Percentiles rank a stretch among this genome's conserved stretches.
These are phyloP conservation scores for Fallopia convolvulus DNA, from an alignment of 148 eudicot species.

Conservation along the genomic window DNA sequence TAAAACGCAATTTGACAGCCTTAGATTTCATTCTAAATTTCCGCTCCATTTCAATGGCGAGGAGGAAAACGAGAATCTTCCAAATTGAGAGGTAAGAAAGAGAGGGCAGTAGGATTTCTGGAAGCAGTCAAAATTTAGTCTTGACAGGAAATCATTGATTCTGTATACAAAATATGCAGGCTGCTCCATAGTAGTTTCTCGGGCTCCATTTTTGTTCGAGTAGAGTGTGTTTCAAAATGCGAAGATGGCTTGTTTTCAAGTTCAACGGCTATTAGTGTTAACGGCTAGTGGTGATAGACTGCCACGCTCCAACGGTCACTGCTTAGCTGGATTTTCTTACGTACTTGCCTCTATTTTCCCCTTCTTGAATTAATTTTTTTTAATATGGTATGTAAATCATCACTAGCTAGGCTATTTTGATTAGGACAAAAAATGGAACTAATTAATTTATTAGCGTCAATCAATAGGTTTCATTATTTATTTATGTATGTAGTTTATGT, in stretches of 20 bases:
- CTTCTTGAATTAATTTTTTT: too few species aligned
- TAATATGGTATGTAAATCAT: too few species aligned
- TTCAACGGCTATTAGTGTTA: neutral
- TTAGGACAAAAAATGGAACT: neutral
- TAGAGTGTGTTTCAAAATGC: neutral
- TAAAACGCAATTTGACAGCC: neutral
- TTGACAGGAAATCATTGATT: neutral
- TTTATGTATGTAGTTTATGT: neutral
- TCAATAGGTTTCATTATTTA: neutral
- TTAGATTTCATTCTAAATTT: neutral
- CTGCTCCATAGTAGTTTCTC: neutral
- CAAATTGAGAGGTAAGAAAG: neutral
- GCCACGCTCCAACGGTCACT: conserved; percentile 5
- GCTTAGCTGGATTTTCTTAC: neutral
- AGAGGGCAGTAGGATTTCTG: neutral
- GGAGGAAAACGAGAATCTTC: neutral
- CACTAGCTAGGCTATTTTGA: neutral
- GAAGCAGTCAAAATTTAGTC: neutral
- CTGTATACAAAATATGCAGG: neutral
- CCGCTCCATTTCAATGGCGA: conserved; percentile 7
- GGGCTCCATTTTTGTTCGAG: neutral
- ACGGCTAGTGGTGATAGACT: neutral
- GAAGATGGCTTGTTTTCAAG: neutral
- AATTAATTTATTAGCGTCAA: neutral
- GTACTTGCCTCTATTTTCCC: too few species aligned